These are phyloP conservation scores for Irpex rosettiformis DNA, from an alignment of 1,284 basidiomycete genomes.

Conservation along the genomic window DNA sequence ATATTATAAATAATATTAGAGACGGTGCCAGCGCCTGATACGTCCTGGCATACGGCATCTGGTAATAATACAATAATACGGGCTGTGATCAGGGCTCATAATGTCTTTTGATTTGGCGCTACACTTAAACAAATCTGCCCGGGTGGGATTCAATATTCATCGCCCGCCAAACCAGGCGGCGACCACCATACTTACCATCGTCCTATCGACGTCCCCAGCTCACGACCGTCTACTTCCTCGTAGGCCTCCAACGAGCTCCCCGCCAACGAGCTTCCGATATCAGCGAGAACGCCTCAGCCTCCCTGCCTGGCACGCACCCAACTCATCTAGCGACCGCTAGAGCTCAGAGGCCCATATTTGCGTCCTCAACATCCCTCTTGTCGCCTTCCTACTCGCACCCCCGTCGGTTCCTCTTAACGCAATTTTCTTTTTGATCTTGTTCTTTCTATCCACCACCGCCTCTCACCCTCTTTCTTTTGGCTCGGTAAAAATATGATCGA, in stretches of 20 bases:
- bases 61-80: too few species aligned
- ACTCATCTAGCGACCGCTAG: neutral
- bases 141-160: neutral
- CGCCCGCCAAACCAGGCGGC: neutral
- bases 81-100: neutral
- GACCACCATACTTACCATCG: neutral
- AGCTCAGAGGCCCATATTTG: too few species aligned
- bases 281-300: too few species aligned
- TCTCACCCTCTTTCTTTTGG: conserved; percentile 8
- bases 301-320: too few species aligned
- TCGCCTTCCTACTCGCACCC: neutral
- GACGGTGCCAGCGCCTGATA: conserved; percentile 18
- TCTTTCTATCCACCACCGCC: conserved; percentile 13
- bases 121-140: conserved; percentile 1
- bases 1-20: too few species aligned
- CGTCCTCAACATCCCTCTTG: too few species aligned
- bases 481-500: conserved; percentile 39
- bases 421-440: conserved; percentile 9
- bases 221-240: too few species aligned
- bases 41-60: conserved; percentile 9
- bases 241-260: too few species aligned
- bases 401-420: conserved; percentile 6
- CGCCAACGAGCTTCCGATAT: too few species aligned
- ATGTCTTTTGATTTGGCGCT: too few species aligned
- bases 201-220: neutral